Base-by-base conservation (phyloP, 106 monocot species). In the Alisma plantagoaquatica region DNA sequence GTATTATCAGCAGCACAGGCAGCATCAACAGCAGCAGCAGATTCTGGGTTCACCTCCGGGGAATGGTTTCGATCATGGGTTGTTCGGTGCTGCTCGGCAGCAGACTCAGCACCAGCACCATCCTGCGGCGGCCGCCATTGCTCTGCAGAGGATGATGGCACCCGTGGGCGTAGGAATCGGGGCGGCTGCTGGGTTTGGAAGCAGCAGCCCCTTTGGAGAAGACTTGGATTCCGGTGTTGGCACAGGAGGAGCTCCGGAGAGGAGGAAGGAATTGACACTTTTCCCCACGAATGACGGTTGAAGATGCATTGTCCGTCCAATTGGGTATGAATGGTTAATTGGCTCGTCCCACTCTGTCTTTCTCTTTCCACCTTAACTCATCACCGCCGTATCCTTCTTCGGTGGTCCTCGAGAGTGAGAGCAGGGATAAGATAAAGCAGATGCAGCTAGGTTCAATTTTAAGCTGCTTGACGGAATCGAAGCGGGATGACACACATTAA, bases 1-100 rank as follows among this genome's bases (percentile, higher is more conserved):
- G 33, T 71, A 56, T 23, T 53, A 72, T 10, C 58, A 67, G 24
- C 32, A 67, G 45, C 67, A 59, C 24, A 46, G 41, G 50, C 67
- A n/a, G n/a, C n/a, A n/a, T n/a, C n/a, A n/a, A n/a, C n/a, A n/a
- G n/a, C n/a, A n/a, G n/a, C n/a, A n/a, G n/a, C n/a, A 51, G 23
- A 41, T 46, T 41, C 45, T 76, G 31, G 74, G 62, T 17, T 46
- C 56, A 2, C 49, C 62, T 2, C 23, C 30, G 3, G 43, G 58
- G 14, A 66, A 60, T 23, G 70, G 49, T 0, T 53, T 63, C 28
- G 68, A 74, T 22, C 49, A 52, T 31, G 69, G 62, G 19, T 46
- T 60, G 22, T 19, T 19, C 11, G 16, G 11, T 2, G n/a, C n/a
- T n/a, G n/a, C n/a, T n/a, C n/a, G n/a, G n/a, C 31, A 1, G 18